Evolutionary conservation across 371 early-diverging fungal species (phyloP).

Genomic region (Neoconidiobolus thromboides): DNA sequence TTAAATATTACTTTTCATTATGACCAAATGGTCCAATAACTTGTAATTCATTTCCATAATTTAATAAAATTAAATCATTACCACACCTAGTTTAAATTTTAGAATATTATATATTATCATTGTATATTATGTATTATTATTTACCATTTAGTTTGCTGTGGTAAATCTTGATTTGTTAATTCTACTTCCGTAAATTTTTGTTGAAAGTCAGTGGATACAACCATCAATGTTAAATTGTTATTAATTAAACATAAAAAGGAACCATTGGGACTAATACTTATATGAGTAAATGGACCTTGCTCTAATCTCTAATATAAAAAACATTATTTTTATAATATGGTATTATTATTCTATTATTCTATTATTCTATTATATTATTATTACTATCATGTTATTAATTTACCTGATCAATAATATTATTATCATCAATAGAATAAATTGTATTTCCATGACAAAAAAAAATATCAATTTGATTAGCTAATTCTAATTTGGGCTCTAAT

Average conservation of each 20-base stretch:
- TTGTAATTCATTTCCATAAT: conserved; percentile 60
- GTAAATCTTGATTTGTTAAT: neutral
- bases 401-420: conserved; percentile 68
- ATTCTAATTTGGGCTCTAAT: neutral
- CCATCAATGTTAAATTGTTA: conserved; percentile 62
- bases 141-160: neutral
- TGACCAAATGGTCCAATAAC: conserved; percentile 90
- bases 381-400: neutral
- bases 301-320: conserved; percentile 32
- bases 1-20: conserved; percentile 39
- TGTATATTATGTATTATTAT: too few species aligned
- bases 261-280: conserved; percentile 83
- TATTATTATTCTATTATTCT: too few species aligned
- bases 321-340: neutral
- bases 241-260: conserved; percentile 76
- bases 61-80: conserved; percentile 76
- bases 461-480: conserved; percentile 37
- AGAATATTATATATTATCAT: too few species aligned
- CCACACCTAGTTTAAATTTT: conserved; percentile 52
- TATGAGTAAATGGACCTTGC: conserved; percentile 76
- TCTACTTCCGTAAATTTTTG: conserved; percentile 22
- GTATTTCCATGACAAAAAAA: conserved; percentile 57
- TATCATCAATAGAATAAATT: conserved; percentile 59
- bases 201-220: conserved; percentile 88
- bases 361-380: too few species aligned